phyloP scores from a whole-genome alignment of 495 filamentous ascomycete genomes.

The Recurvomyces mirabilis region DNA sequence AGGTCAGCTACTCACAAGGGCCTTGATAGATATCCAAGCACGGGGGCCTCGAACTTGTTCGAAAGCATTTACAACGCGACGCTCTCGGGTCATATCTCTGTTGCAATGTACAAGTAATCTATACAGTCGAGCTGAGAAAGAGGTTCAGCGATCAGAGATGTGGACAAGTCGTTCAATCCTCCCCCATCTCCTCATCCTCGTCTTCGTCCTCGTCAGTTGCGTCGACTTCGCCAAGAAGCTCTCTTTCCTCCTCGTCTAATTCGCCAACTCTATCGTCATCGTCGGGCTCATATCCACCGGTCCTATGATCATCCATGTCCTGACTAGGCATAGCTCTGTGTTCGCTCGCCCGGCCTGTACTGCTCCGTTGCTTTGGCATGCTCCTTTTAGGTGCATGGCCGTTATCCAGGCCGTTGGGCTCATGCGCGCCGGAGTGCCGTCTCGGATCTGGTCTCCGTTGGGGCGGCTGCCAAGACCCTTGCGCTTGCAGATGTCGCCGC shows the following conservation, averaged over 20 bases:
- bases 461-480: background rate
- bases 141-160: too few species aligned
- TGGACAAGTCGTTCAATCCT: too few species aligned
- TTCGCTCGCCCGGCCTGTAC: background rate
- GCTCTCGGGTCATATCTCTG: too few species aligned
- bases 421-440: too few species aligned
- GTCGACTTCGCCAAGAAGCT: constrained; percentile 20
- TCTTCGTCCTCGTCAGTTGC: constrained; percentile 17
- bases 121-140: too few species aligned
- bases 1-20: background rate
- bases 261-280: constrained; percentile 22
- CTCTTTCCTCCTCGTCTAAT: constrained; percentile 25
- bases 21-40: too few species aligned
- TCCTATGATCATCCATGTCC: background rate
- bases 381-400: constrained; percentile 2
- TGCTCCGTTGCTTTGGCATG: constrained; percentile 3
- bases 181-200: constrained; percentile 18
- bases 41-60: too few species aligned
- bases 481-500: constrained; percentile 5
- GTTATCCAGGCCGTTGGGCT: background rate
- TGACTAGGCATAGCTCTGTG: background rate
- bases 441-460: background rate
- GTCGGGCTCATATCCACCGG: constrained; percentile 6
- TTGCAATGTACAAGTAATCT: too few species aligned
- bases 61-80: too few species aligned